phyloP scores from a whole-genome alignment of 148 eudicot species.

The Selenicereus undatus region DNA sequence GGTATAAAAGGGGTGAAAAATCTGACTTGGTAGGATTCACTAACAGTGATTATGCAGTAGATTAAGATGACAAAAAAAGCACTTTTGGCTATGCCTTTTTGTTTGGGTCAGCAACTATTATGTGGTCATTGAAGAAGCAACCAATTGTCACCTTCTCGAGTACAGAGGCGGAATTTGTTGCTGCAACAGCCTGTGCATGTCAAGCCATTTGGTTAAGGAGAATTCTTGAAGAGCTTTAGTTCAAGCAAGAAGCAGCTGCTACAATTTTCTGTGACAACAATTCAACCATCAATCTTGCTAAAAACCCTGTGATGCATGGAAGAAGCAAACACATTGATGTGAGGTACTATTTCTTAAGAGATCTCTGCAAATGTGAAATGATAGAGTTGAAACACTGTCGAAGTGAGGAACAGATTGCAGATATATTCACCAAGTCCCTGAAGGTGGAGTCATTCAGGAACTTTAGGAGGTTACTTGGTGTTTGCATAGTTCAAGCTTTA shows the following conservation, averaged over 20 bases:
- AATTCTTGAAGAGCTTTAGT: not conserved
- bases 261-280: no score
- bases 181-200: not conserved
- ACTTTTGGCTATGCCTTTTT: not conserved
- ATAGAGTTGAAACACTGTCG: no score
- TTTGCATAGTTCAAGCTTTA: no score
- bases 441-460: no score
- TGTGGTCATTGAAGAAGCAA: not conserved
- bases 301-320: no score
- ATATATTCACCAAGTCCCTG: no score
- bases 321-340: no score
- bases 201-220: not conserved
- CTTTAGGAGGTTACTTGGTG: no score
- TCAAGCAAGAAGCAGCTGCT: not conserved
- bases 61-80: not conserved
- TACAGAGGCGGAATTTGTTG: not conserved
- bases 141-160: not conserved
- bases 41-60: slow-evolving; percentile 14
- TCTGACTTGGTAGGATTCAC: not conserved
- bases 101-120: not conserved
- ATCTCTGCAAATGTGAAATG: no score
- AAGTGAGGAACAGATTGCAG: no score
- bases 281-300: no score
- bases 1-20: not conserved
- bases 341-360: no score